Percentiles rank a stretch among this genome's conserved stretches.
Conservation (phyloP, 2,329 filamentous ascomycete genomes). For the Paecilomyces dactylethromorphus region DNA sequence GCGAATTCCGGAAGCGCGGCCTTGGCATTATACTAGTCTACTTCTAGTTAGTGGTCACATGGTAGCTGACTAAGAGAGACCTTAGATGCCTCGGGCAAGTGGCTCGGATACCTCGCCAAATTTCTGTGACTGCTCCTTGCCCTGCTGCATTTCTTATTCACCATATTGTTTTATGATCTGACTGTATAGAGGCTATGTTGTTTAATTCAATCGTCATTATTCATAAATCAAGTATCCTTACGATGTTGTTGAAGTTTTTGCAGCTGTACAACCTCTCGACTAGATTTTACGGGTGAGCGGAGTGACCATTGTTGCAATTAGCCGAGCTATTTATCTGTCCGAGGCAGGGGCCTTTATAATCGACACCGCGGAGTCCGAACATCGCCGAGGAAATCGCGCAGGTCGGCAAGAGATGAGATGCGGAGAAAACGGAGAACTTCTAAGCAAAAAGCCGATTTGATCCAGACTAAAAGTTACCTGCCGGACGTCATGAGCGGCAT, state of each 20-base stretch:
- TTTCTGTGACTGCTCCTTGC: neutral
- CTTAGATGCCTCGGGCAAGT: neutral
- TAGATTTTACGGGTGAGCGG: too few relatives aligned
- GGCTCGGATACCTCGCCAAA: neutral
- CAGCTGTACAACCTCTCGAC: too few relatives aligned
- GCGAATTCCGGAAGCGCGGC: constrained; percentile 4
- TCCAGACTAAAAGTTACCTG: neutral
- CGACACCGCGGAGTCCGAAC: neutral
- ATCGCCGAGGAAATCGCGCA: neutral
- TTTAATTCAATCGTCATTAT: too few relatives aligned
- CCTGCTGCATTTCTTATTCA: too few relatives aligned
- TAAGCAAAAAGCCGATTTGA: neutral
- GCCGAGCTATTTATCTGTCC: too few relatives aligned
- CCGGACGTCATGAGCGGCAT: neutral
- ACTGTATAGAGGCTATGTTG: too few relatives aligned
- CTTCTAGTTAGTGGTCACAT: neutral
- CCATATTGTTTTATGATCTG: too few relatives aligned
- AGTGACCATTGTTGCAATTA: too few relatives aligned
- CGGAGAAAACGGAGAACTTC: neutral
- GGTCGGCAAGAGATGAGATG: neutral
- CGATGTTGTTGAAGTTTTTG: too few relatives aligned
- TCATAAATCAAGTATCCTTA: too few relatives aligned
- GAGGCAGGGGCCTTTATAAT: too few relatives aligned
- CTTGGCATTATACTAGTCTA: constrained; percentile 7
- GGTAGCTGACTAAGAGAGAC: neutral